Conservation (phyloP, 345 rosid genomes). For the Camelina laxa region DNA sequence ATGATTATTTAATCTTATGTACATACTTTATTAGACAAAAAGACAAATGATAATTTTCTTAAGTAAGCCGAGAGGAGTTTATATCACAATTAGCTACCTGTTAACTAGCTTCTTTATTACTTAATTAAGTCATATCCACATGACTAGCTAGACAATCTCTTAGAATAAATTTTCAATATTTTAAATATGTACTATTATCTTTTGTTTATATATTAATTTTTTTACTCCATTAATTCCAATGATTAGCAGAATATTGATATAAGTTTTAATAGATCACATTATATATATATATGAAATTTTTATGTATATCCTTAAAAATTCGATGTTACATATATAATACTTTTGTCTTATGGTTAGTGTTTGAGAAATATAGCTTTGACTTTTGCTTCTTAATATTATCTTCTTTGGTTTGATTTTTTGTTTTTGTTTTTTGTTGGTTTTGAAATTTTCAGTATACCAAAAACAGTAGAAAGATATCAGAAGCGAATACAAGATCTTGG, state of each 20-base stretch:
- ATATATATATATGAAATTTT: background rate
- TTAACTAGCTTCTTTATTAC: background rate
- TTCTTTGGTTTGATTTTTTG: background rate
- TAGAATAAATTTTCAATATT: background rate
- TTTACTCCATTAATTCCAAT: background rate
- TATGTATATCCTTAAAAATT: background rate
- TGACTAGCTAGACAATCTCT: background rate
- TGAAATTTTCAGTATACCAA: slow-evolving; percentile 52
- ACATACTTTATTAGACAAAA: slow-evolving; percentile 30
- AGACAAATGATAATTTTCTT: background rate
- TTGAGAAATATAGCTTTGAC: background rate
- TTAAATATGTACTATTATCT: background rate
- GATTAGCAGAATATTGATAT: background rate
- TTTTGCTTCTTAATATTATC: background rate
- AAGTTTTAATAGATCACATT: background rate
- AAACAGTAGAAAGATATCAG: slow-evolving; percentile 77
- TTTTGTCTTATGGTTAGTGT: background rate
- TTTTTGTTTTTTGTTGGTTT: background rate
- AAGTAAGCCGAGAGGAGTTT: slow-evolving; percentile 19
- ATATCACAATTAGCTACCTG: slow-evolving; percentile 31
- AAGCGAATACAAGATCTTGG: slow-evolving; percentile 61
- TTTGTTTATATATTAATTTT: background rate
- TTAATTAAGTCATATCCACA: slow-evolving; percentile 22
- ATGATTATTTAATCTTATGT: slow-evolving; percentile 20
- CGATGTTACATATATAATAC: background rate